Conservation (phyloP, 768 basidiomycete genomes). For the Russula brevipes region DNA sequence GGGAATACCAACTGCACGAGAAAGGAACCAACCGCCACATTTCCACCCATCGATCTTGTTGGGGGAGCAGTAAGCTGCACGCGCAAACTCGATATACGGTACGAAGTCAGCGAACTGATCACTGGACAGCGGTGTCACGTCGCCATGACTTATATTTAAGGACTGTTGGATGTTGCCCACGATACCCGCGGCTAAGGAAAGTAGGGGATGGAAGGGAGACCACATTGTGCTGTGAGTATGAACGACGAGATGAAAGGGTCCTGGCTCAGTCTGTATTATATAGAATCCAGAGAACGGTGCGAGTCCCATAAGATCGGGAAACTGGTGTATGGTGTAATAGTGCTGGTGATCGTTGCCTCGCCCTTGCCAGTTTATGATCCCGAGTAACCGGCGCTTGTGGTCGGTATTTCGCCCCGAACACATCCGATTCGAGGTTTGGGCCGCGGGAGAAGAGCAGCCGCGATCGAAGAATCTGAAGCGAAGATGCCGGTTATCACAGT, state of each 20-base stretch:
- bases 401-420: not conserved
- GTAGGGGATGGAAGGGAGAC: not conserved
- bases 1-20: not conserved
- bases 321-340: not conserved
- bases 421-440: not conserved
- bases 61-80: constrained; percentile 49
- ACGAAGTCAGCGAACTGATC: constrained; percentile 36
- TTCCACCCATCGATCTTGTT: constrained; percentile 37
- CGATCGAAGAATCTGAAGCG: no score
- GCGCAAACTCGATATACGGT: constrained; percentile 49
- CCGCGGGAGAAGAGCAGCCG: no score
- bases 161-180: not conserved
- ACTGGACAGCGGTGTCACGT: constrained; percentile 30
- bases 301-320: not conserved
- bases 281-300: not conserved
- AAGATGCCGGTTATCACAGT: no score
- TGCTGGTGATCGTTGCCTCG: not conserved
- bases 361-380: not conserved
- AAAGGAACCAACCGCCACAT: constrained; percentile 39
- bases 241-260: not conserved
- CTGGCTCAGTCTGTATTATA: not conserved
- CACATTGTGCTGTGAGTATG: not conserved
- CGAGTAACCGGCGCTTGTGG: not conserved
- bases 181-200: not conserved
- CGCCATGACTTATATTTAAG: not conserved